These are phyloP conservation scores for Thielaviopsis ethacetica DNA, from an alignment of 2,329 filamentous ascomycete genomes.

Conservation along the genomic window DNA sequence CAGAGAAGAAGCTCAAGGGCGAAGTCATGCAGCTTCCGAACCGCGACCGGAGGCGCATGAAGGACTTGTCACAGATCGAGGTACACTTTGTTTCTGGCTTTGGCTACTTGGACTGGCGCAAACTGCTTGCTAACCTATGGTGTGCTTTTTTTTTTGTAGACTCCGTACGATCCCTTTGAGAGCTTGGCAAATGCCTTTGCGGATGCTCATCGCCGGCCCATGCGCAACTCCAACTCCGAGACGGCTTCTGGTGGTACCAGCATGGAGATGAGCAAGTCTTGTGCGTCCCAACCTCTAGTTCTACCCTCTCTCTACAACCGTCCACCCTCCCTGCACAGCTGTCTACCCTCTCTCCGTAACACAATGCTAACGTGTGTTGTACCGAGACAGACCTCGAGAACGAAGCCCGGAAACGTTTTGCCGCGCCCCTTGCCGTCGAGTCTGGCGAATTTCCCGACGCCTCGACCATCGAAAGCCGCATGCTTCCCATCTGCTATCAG, in stretches of 20 bases:
- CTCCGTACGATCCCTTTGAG: constrained; percentile 36
- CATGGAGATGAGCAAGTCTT: constrained; percentile 51
- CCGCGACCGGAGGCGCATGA: constrained; percentile 48
- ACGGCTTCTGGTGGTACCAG: constrained; percentile 55
- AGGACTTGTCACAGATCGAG: constrained; percentile 45
- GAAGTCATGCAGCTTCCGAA: constrained; percentile 57
- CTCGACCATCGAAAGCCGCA: constrained; percentile 44
- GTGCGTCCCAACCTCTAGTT: background rate
- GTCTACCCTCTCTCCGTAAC: too few species aligned
- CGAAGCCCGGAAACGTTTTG: constrained; percentile 50
- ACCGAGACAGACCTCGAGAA: constrained; percentile 41
- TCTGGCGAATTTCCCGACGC: constrained; percentile 54
- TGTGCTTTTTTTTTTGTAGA: constrained; percentile 15
- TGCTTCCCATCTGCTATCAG: constrained; percentile 54
- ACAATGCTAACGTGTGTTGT: background rate
- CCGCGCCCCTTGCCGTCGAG: constrained; percentile 47
- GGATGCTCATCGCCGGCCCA: constrained; percentile 30
- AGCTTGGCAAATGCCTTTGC: constrained; percentile 34
- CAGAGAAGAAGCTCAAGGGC: constrained; percentile 48
- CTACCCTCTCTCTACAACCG: background rate
- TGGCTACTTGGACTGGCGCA: background rate
- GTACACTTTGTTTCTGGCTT: constrained; percentile 23
- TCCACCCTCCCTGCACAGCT: background rate
- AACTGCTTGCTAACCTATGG: constrained; percentile 6
- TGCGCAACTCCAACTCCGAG: constrained; percentile 41